These are phyloP conservation scores for Discostella stelligeroides DNA, from an alignment of 108 stramenopile genomes.

Conservation along the genomic window DNA sequence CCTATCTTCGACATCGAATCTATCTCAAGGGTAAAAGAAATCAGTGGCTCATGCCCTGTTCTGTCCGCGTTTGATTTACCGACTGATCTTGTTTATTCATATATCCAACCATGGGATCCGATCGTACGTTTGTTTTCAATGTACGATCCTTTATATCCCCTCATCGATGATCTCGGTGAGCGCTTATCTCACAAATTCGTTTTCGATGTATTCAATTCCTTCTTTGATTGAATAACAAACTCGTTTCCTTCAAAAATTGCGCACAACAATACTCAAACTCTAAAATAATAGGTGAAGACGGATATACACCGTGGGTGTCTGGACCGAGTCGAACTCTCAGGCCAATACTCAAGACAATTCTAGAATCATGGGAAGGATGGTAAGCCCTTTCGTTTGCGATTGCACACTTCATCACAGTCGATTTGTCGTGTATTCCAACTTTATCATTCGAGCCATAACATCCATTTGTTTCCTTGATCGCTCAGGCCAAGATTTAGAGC, in stretches of 20 bases:
- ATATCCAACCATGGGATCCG: constrained; percentile 88
- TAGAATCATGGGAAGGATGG: constrained; percentile 84
- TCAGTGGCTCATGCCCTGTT: constrained; percentile 52
- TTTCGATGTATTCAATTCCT: constrained; percentile 6
- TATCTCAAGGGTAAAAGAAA: constrained; percentile 15
- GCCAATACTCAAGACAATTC: constrained; percentile 65
- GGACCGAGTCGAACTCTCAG: constrained; percentile 83
- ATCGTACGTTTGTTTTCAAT: constrained; percentile 66
- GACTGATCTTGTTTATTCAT: constrained; percentile 61
- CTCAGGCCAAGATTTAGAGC: constrained; percentile 69
- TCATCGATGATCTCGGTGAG: constrained; percentile 80
- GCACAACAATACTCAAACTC: not conserved
- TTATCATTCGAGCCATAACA: no score
- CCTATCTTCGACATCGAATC: constrained; percentile 51
- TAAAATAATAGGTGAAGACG: constrained; percentile 45
- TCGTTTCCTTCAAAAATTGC: no score
- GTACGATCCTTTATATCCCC: constrained; percentile 82
- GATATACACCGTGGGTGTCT: constrained; percentile 62
- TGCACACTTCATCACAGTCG: not conserved
- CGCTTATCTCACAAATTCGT: no score
- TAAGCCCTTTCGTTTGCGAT: constrained; percentile 2
- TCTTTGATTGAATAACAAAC: no score
- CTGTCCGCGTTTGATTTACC: constrained; percentile 67
- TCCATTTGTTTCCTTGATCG: not conserved
- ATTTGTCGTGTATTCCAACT: not conserved